These are phyloP conservation scores for Cetradonia linearis DNA, from an alignment of 495 filamentous ascomycete species.

Conservation along the genomic window DNA sequence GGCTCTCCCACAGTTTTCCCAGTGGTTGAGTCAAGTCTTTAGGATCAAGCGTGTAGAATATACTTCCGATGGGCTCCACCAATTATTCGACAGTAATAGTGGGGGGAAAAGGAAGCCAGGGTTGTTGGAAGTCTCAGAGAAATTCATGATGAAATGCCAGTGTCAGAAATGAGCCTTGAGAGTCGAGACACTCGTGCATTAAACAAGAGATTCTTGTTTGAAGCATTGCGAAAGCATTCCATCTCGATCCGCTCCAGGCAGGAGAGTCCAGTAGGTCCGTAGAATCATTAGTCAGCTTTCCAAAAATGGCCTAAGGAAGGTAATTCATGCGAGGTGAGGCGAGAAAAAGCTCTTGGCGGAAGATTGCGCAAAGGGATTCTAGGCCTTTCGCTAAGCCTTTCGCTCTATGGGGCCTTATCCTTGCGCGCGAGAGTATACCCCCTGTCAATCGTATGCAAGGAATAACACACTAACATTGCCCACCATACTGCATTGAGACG, in stretches of 20 bases:
- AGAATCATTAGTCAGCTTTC: background rate
- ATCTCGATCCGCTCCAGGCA: background rate
- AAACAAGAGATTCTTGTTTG: background rate
- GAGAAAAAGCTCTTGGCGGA: slow-evolving; percentile 2
- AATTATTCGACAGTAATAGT: background rate
- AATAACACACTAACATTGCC: background rate
- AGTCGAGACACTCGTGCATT: slow-evolving; percentile 1
- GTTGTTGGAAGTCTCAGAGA: background rate
- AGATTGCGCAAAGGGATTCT: slow-evolving; percentile 8
- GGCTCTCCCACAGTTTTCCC: slow-evolving; percentile 1
- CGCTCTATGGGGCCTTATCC: background rate
- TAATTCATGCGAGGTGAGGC: slow-evolving; percentile 2
- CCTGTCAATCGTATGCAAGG: slow-evolving; percentile 9
- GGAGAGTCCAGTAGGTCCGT: background rate
- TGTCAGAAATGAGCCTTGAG: background rate
- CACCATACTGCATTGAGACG: background rate
- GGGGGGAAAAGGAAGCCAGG: background rate
- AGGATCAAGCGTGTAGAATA: background rate
- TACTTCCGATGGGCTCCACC: slow-evolving; percentile 5
- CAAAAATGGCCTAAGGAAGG: background rate
- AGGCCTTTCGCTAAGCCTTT: slow-evolving; percentile 3
- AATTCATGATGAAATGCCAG: background rate
- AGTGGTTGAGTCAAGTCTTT: background rate
- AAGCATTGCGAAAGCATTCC: background rate
- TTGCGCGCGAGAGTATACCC: background rate